phyloP scores from a whole-genome alignment of 371 early-diverging fungal species.

The Mucor indicus region DNA sequence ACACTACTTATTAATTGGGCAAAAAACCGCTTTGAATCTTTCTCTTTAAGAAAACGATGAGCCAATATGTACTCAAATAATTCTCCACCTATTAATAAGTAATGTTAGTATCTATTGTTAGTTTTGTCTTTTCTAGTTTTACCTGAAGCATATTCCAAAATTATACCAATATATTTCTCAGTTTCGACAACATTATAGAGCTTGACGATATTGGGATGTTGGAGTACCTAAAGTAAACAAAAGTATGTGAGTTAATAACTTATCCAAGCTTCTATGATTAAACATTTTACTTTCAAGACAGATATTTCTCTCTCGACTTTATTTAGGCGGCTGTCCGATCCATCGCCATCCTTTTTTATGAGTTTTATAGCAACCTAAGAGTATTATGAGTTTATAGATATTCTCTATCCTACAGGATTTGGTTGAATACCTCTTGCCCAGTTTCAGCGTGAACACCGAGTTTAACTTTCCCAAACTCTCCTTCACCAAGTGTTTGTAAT shows the following conservation, averaged over 20 bases:
- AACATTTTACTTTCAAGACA: conserved; percentile 56
- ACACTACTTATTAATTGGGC: conserved; percentile 74
- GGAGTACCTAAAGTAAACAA: conserved; percentile 75
- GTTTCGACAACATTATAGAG: conserved; percentile 77
- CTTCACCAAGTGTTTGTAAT: conserved; percentile 56
- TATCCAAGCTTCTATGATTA: no score
- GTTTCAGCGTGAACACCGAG: conserved; percentile 87
- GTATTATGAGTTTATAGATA: no score
- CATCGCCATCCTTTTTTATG: conserved; percentile 57
- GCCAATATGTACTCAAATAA: conserved; percentile 72
- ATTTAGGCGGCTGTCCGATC: conserved; percentile 43
- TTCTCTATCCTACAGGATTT: no score
- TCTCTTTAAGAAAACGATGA: conserved; percentile 54
- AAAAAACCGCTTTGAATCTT: conserved; percentile 63
- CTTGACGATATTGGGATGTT: conserved; percentile 72
- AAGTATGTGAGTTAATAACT: no score
- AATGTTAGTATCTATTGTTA: no score
- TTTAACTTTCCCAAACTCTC: conserved; percentile 98
- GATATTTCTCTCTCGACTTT: conserved; percentile 77
- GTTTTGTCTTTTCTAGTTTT: no score
- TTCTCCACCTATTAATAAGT: conserved; percentile 60
- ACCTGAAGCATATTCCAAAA: conserved; percentile 71
- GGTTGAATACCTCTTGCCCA: conserved; percentile 77
- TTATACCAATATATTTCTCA: conserved; percentile 63
- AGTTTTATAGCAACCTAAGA: conserved; percentile 66